A percentile compares a stretch with the other conserved stretches of the same genome.
These are phyloP conservation scores for Fomitopsis pinicola DNA, from an alignment of 1,284 basidiomycete genomes.

Conservation along the genomic window DNA sequence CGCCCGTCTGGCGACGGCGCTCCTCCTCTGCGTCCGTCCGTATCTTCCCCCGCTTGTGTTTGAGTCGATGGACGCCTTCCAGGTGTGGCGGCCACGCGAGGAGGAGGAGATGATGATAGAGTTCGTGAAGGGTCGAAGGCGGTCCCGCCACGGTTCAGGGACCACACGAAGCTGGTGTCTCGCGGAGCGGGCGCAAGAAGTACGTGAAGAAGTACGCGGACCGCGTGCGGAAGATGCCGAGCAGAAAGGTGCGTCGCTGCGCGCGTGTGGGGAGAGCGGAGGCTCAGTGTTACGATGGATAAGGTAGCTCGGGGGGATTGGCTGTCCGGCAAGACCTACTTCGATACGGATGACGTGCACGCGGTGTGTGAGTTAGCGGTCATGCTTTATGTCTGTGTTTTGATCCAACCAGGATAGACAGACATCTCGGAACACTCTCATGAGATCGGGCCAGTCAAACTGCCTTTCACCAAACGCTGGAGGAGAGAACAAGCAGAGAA, in stretches of 20 bases:
- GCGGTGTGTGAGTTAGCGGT: constrained; percentile 61
- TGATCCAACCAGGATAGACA: constrained; percentile 22
- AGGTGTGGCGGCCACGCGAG: constrained; percentile 63
- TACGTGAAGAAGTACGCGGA: constrained; percentile 83
- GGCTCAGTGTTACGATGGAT: constrained; percentile 11
- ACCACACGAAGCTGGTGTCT: constrained; percentile 79
- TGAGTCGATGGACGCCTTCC: constrained; percentile 58
- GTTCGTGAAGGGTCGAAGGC: constrained; percentile 82
- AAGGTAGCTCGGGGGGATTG: constrained; percentile 67
- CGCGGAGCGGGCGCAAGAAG: constrained; percentile 79
- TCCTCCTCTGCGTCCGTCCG: too few relatives aligned
- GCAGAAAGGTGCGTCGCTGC: constrained; percentile 57
- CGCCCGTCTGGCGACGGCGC: too few relatives aligned
- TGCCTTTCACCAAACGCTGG: constrained; percentile 71
- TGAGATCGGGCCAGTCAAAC: constrained; percentile 64
- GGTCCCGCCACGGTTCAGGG: constrained; percentile 77
- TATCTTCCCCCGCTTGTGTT: constrained; percentile 72
- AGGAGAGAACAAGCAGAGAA: constrained; percentile 59
- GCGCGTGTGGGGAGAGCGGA: background rate
- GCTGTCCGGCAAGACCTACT: constrained; percentile 78
- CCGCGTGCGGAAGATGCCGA: constrained; percentile 73
- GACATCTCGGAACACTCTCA: constrained; percentile 76
- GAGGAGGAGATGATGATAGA: constrained; percentile 76
- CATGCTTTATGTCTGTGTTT: background rate
- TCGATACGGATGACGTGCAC: constrained; percentile 72